phyloP scores from a whole-genome alignment of 257 asterid genomes.

The Fraxinus anomala region DNA sequence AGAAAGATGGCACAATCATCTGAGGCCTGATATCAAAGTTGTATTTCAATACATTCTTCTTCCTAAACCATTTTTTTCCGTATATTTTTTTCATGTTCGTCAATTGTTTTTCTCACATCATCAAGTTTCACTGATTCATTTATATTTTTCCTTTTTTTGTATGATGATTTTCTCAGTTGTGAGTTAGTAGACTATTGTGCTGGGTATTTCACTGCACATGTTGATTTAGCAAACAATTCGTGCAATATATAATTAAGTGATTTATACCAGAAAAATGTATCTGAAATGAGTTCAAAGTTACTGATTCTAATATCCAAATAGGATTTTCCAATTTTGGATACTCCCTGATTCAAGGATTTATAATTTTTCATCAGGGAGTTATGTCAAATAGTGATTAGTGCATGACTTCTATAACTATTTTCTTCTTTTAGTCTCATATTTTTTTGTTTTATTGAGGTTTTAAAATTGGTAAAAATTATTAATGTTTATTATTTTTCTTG shows the following conservation, averaged over 20 bases:
- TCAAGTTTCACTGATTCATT: background rate
- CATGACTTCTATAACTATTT: too few relatives aligned
- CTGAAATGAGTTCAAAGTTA: background rate
- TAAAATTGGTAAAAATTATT: background rate
- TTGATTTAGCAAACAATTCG: too few relatives aligned
- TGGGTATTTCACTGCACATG: too few relatives aligned
- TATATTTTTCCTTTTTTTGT: background rate
- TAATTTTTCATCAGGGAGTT: too few relatives aligned
- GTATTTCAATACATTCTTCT: background rate
- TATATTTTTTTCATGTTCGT: background rate
- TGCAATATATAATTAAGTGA: background rate
- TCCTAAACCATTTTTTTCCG: background rate
- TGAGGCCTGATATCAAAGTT: conserved; percentile 86
- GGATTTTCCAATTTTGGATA: too few relatives aligned
- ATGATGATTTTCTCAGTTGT: background rate
- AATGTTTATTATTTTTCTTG: background rate
- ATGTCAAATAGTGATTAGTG: too few relatives aligned
- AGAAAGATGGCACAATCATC: conserved; percentile 95
- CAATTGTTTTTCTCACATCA: background rate
- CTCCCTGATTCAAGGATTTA: too few relatives aligned
- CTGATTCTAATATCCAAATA: too few relatives aligned
- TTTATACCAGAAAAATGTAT: background rate
- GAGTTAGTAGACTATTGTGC: too few relatives aligned
- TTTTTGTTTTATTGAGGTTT: background rate
- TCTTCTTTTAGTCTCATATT: conserved; percentile 3